Evolutionary conservation across 192 early-diverging fungal species (phyloP).

Genomic region (Linnemannia elongata): DNA sequence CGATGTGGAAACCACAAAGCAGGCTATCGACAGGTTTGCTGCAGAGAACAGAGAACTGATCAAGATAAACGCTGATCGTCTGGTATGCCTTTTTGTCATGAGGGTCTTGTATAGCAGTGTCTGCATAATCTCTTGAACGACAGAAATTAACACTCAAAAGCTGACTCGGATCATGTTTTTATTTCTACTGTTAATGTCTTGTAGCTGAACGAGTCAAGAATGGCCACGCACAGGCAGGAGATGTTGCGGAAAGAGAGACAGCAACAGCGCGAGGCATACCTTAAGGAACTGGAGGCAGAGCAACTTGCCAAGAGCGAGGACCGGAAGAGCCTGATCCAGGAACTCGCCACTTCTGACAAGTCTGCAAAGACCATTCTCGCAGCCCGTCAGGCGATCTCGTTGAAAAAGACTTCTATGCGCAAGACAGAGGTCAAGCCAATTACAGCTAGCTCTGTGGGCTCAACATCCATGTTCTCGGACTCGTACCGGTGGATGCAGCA

Average conservation of each 20-base stretch:
- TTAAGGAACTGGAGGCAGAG: constrained; percentile 80
- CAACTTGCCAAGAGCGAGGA: constrained; percentile 73
- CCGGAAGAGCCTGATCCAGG: constrained; percentile 78
- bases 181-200: constrained; percentile 32
- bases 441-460: neutral
- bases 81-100: constrained; percentile 59
- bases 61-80: constrained; percentile 72
- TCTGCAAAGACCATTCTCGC: constrained; percentile 62
- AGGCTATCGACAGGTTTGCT: constrained; percentile 80
- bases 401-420: constrained; percentile 66
- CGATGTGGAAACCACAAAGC: constrained; percentile 87
- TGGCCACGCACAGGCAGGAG: constrained; percentile 61
- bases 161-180: neutral
- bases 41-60: constrained; percentile 87
- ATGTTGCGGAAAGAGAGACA: constrained; percentile 64
- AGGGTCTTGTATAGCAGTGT: neutral
- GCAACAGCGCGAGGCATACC: constrained; percentile 77
- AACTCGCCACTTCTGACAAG: constrained; percentile 71
- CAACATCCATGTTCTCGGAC: constrained; percentile 35
- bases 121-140: neutral
- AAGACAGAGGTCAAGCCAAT: constrained; percentile 49
- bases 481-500: constrained; percentile 40
- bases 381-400: constrained; percentile 55
- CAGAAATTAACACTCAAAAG: neutral
- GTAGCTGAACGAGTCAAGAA: constrained; percentile 71